A percentile compares a stretch with the other conserved stretches of the same genome.
These are phyloP conservation scores for Neocucurbitaria cava DNA, from an alignment of 2,329 filamentous ascomycete species.

Conservation along the genomic window DNA sequence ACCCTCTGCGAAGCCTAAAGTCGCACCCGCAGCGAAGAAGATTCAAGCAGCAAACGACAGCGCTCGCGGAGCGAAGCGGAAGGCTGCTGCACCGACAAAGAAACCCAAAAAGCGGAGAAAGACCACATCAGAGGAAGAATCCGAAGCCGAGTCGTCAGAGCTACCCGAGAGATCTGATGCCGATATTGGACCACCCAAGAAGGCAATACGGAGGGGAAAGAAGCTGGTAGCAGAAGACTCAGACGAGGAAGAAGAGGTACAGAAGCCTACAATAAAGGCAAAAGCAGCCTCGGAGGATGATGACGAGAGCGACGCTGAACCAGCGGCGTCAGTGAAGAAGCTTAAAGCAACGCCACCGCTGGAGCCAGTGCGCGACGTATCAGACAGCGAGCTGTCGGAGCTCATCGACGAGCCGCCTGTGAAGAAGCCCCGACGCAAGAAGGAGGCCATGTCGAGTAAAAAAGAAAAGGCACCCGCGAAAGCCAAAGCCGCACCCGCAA, in stretches of 20 bases:
- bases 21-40: slow-evolving; percentile 33
- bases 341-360: slow-evolving; percentile 12
- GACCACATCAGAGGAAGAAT: slow-evolving; percentile 37
- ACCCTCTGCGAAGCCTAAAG: slow-evolving; percentile 23
- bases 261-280: slow-evolving; percentile 14
- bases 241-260: slow-evolving; percentile 32
- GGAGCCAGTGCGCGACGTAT: slow-evolving; percentile 37
- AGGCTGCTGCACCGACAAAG: slow-evolving; percentile 34
- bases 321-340: slow-evolving; percentile 15
- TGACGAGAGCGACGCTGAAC: slow-evolving; percentile 22
- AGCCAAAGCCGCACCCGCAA: slow-evolving; percentile 51
- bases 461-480: slow-evolving; percentile 20
- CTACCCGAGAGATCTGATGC: slow-evolving; percentile 27
- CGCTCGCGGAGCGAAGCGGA: slow-evolving; percentile 40
- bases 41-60: slow-evolving; percentile 17
- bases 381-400: slow-evolving; percentile 72
- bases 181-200: slow-evolving; percentile 37
- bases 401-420: slow-evolving; percentile 79
- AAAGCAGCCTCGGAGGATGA: slow-evolving; percentile 15
- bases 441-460: slow-evolving; percentile 32
- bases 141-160: slow-evolving; percentile 31
- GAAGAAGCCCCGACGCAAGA: slow-evolving; percentile 61
- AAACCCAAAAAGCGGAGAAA: slow-evolving; percentile 43
- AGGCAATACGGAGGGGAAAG: slow-evolving; percentile 27
- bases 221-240: slow-evolving; percentile 40